These are phyloP conservation scores for Cladosporium sp. DNA, from an alignment of 2,329 filamentous ascomycete species.

Conservation along the genomic window DNA sequence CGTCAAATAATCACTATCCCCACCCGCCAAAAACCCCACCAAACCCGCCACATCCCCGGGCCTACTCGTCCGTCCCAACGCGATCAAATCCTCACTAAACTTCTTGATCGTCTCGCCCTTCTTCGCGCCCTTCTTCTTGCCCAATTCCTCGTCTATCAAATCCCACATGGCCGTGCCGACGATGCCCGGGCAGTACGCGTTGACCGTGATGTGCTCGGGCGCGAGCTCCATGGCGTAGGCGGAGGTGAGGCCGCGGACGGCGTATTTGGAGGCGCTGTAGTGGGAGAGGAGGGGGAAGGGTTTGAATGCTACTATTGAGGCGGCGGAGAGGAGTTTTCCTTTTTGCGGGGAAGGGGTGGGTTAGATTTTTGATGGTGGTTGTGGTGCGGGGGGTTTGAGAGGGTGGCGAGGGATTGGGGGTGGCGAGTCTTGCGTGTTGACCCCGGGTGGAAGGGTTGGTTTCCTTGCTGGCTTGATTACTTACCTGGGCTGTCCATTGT, in stretches of 20 bases:
- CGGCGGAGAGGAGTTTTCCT: constrained; percentile 16
- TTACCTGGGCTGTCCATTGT: constrained; percentile 38
- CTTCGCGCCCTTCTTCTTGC: constrained; percentile 45
- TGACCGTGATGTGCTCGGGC: constrained; percentile 59
- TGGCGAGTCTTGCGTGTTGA: not conserved
- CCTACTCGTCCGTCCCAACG: constrained; percentile 53
- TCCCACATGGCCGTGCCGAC: constrained; percentile 67
- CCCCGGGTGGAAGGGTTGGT: too few species aligned
- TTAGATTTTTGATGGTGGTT: too few species aligned
- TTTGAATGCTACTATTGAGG: constrained; percentile 55
- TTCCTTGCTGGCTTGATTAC: constrained; percentile 9
- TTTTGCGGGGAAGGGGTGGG: not conserved
- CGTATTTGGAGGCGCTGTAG: constrained; percentile 63
- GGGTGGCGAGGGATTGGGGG: not conserved
- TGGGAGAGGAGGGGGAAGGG: constrained; percentile 55
- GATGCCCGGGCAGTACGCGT: constrained; percentile 64
- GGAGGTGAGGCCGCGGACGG: constrained; percentile 62
- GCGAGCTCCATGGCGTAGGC: constrained; percentile 64
- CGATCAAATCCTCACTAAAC: constrained; percentile 50
- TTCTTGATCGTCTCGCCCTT: constrained; percentile 48
- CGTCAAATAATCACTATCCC: constrained; percentile 60
- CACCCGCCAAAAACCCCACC: constrained; percentile 57
- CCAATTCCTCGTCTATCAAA: constrained; percentile 57
- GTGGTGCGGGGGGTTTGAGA: not conserved
- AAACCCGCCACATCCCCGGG: constrained; percentile 60